phyloP scores from a whole-genome alignment of 768 basidiomycete species.

The Crepidotus variabilis region DNA sequence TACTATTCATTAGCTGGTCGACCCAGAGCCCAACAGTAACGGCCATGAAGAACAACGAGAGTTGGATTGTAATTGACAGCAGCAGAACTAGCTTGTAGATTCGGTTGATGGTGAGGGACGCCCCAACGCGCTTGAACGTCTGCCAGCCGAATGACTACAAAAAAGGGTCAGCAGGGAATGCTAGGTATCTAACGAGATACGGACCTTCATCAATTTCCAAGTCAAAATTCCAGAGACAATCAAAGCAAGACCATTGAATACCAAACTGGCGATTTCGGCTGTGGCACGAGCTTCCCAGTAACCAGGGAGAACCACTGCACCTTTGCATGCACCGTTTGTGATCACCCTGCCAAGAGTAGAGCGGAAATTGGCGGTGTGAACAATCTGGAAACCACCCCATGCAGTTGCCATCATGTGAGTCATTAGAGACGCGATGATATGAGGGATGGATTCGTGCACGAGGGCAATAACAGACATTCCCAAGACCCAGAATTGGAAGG shows the following conservation, averaged over 20 bases:
- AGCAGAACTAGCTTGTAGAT: constrained; percentile 70
- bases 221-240: constrained; percentile 61
- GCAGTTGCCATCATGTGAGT: constrained; percentile 72
- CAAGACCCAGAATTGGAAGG: constrained; percentile 78
- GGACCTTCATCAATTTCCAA: constrained; percentile 72
- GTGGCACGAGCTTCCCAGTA: constrained; percentile 62
- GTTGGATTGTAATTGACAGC: constrained; percentile 68
- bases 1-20: constrained; percentile 68
- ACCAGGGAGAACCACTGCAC: constrained; percentile 46
- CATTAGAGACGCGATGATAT: constrained; percentile 68
- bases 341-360: constrained; percentile 51
- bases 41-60: constrained; percentile 76
- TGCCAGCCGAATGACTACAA: constrained; percentile 75
- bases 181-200: background rate
- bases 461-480: constrained; percentile 73
- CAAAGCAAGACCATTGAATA: constrained; percentile 57
- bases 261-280: constrained; percentile 64
- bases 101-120: constrained; percentile 67
- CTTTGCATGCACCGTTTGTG: constrained; percentile 61
- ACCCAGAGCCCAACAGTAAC: constrained; percentile 71
- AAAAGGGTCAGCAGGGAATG: background rate
- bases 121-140: constrained; percentile 84
- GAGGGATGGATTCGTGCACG: constrained; percentile 78
- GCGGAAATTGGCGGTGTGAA: constrained; percentile 55
- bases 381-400: constrained; percentile 71